These are phyloP conservation scores for Pholiota adiposa DNA, from an alignment of 1,284 basidiomycete species.

Conservation along the genomic window DNA sequence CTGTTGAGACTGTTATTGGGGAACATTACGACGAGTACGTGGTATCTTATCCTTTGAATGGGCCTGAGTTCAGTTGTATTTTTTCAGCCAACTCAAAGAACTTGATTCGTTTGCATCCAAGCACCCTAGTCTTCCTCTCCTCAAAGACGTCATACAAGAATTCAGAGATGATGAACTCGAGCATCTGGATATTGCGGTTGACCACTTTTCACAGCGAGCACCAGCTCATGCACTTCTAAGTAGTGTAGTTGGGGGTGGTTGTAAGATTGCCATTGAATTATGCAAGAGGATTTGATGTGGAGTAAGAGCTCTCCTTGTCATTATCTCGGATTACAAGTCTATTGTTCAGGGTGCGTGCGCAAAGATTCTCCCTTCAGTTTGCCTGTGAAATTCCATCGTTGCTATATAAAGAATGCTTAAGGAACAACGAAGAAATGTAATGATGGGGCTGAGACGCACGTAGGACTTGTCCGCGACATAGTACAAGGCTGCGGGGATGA, in stretches of 20 bases:
- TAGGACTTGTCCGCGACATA: slow-evolving; percentile 35
- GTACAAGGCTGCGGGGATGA: slow-evolving; percentile 38
- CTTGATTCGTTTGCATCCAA: slow-evolving; percentile 62
- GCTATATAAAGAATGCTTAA: slow-evolving; percentile 29
- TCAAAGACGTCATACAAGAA: slow-evolving; percentile 80
- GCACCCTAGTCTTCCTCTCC: slow-evolving; percentile 81
- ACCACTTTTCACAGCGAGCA: slow-evolving; percentile 88
- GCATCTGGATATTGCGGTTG: slow-evolving; percentile 92
- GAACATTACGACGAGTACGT: slow-evolving; percentile 98
- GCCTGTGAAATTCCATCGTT: slow-evolving; percentile 53
- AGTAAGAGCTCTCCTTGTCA: not conserved
- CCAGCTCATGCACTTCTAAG: slow-evolving; percentile 92
- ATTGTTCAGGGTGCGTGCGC: slow-evolving; percentile 5
- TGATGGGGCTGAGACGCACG: slow-evolving; percentile 25
- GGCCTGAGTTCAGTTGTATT: slow-evolving; percentile 5
- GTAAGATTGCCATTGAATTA: slow-evolving; percentile 88
- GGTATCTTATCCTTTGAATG: not conserved
- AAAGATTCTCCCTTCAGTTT: slow-evolving; percentile 50
- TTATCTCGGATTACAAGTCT: not conserved
- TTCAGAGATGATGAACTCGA: slow-evolving; percentile 96
- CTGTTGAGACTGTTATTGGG: slow-evolving; percentile 96
- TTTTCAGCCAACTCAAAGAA: slow-evolving; percentile 72
- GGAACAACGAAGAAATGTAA: not conserved
- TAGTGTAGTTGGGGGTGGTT: slow-evolving; percentile 84
- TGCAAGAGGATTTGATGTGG: slow-evolving; percentile 76